phyloP scores from a whole-genome alignment of 192 early-diverging fungal species.

The Pilobolus umbonatus region DNA sequence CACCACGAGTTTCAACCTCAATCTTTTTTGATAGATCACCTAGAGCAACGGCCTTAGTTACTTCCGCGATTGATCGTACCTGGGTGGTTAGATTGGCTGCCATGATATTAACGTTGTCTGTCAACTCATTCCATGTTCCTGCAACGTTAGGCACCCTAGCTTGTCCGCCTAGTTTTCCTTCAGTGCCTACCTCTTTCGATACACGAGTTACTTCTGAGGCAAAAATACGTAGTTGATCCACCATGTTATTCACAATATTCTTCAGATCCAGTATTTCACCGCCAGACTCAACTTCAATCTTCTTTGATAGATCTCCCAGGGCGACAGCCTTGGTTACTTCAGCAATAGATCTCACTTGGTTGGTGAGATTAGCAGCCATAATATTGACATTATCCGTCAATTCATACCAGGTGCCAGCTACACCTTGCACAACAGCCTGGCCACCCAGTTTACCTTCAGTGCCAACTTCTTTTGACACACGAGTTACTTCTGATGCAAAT shows the following conservation, averaged over 20 bases:
- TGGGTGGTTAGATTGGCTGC: conserved; percentile 58
- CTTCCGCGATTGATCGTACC: conserved; percentile 63
- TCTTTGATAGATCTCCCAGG: conserved; percentile 45
- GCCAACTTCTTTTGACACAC: conserved; percentile 64
- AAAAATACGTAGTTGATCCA: conserved; percentile 51
- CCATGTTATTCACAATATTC: conserved; percentile 60
- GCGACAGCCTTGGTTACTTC: conserved; percentile 52
- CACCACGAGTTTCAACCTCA: conserved; percentile 59
- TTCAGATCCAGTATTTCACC: conserved; percentile 58
- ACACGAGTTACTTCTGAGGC: conserved; percentile 59
- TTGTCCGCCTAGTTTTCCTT: conserved; percentile 74
- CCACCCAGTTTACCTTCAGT: conserved; percentile 60
- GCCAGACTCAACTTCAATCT: conserved; percentile 42
- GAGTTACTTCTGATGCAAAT: conserved; percentile 55
- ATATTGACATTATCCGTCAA: conserved; percentile 55
- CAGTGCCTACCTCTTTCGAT: conserved; percentile 59
- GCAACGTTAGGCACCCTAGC: conserved; percentile 63
- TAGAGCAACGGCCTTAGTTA: conserved; percentile 51
- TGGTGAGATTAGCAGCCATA: conserved; percentile 56
- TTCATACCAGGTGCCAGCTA: conserved; percentile 52
- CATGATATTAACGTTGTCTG: conserved; percentile 65
- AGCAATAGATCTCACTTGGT: conserved; percentile 50
- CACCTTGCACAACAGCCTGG: conserved; percentile 50
- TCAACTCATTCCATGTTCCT: conserved; percentile 75
- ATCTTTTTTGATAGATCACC: conserved; percentile 59